phyloP scores from a whole-genome alignment of 208 protist genomes.

The Leishmania lainsoni region DNA sequence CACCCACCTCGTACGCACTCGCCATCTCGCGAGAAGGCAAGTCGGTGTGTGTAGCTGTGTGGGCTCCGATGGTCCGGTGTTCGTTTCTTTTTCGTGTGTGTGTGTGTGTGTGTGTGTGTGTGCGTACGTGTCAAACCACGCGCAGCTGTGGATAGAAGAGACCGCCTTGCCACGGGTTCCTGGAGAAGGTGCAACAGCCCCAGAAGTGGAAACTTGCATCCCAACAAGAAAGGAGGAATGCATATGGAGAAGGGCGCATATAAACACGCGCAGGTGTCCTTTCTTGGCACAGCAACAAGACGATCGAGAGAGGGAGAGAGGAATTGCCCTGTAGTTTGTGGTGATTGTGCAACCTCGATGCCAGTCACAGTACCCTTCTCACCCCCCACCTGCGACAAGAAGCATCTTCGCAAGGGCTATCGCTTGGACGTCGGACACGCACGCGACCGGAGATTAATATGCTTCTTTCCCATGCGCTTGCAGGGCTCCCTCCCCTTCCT shows the following conservation, averaged over 20 bases:
- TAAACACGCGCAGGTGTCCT: neutral
- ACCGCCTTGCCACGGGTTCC: neutral
- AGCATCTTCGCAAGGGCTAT: neutral
- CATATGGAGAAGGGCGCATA: neutral
- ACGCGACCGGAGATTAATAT: neutral
- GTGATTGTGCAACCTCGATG: neutral
- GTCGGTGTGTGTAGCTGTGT: too few relatives aligned
- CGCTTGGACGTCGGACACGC: neutral
- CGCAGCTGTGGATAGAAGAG: neutral
- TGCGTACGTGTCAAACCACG: too few relatives aligned
- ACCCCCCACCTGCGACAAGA: neutral
- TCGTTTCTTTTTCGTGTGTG: neutral
- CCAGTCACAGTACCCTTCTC: neutral
- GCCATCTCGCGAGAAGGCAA: too few relatives aligned
- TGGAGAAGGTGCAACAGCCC: neutral
- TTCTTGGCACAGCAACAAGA: neutral
- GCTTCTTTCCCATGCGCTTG: neutral
- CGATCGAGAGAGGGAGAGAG: neutral
- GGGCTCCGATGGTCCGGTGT: too few relatives aligned
- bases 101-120: neutral
- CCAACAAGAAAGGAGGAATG: neutral
- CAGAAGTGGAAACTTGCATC: neutral
- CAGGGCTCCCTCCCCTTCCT: neutral
- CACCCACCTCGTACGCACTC: neutral
- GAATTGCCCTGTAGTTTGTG: neutral